Evolutionary conservation across 2,329 filamentous ascomycete genomes (phyloP).

Genomic region (Aureobasidium sp.): DNA sequence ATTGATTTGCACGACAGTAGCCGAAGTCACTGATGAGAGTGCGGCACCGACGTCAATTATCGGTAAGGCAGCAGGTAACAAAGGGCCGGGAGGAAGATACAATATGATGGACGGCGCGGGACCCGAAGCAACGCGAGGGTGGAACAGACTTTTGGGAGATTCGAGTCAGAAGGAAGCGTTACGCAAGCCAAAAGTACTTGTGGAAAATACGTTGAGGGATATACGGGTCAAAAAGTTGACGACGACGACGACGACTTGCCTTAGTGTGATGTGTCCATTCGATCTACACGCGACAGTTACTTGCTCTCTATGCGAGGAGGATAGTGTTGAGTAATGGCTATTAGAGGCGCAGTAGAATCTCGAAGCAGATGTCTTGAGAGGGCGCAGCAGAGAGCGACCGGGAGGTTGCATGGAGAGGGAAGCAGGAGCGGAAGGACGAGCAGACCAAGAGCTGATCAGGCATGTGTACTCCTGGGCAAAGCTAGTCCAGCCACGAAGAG

Average conservation of each 20-base stretch:
- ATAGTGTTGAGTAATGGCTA: slow-evolving; percentile 5
- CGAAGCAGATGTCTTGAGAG: not conserved
- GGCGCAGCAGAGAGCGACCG: not conserved
- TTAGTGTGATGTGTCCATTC: slow-evolving; percentile 34
- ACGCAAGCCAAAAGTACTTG: not conserved
- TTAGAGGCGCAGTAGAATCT: not conserved
- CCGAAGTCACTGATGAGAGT: slow-evolving; percentile 29
- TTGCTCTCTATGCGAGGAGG: slow-evolving; percentile 21
- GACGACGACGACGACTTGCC: slow-evolving; percentile 23
- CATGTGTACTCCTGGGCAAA: not conserved
- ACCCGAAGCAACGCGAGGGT: slow-evolving; percentile 18
- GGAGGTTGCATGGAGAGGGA: not conserved
- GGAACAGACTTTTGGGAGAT: slow-evolving; percentile 24
- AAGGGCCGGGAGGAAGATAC: slow-evolving; percentile 36
- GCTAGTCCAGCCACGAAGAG: too few relatives aligned
- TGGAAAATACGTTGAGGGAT: not conserved
- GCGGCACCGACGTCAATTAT: slow-evolving; percentile 23
- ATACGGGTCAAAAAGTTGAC: not conserved
- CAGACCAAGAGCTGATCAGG: not conserved
- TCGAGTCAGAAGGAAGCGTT: slow-evolving; percentile 4
- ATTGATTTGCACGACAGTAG: slow-evolving; percentile 36
- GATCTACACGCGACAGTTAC: slow-evolving; percentile 32
- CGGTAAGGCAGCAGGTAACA: slow-evolving; percentile 22
- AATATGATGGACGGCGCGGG: slow-evolving; percentile 27
- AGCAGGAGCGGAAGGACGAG: not conserved